Evolutionary conservation across 192 early-diverging fungal genomes (phyloP).

Genomic region (Backusella tuberculispora): DNA sequence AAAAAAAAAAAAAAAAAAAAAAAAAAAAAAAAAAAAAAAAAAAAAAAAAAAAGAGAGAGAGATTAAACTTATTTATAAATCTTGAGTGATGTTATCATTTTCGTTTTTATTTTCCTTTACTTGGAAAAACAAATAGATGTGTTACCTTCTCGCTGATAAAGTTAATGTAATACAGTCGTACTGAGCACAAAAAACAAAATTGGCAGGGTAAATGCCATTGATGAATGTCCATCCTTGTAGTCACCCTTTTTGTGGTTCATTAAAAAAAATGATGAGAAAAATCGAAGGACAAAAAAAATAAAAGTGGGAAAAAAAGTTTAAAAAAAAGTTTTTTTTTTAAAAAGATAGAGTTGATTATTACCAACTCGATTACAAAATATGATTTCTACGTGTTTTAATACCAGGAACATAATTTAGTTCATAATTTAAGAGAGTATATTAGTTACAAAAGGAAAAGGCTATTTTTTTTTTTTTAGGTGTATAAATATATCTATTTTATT

Average conservation of each 20-base stretch:
- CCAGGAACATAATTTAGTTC: not conserved
- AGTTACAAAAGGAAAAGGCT: not conserved
- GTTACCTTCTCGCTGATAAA: not conserved
- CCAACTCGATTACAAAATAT: not conserved
- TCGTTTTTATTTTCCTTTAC: slow-evolving; percentile 4
- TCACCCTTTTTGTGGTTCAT: not conserved
- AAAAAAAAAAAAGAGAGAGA: not conserved
- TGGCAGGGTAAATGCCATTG: not conserved
- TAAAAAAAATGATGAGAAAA: not conserved
- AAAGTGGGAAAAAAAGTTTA: not conserved
- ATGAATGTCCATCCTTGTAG: not conserved
- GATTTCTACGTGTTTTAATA: not conserved
- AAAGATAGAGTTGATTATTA: not conserved
- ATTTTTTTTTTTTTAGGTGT: not conserved
- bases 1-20: no score
- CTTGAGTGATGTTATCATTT: not conserved
- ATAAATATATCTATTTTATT: slow-evolving; percentile 8
- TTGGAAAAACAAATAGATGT: not conserved
- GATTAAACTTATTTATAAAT: not conserved
- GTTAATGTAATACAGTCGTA: slow-evolving; percentile 13
- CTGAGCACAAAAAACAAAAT: not conserved
- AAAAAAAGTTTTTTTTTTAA: no score
- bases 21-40: not conserved
- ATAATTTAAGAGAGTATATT: not conserved
- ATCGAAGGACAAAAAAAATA: not conserved